phyloP scores from a whole-genome alignment of 2,329 filamentous ascomycete species.

The Diaporthe citrichinensis region DNA sequence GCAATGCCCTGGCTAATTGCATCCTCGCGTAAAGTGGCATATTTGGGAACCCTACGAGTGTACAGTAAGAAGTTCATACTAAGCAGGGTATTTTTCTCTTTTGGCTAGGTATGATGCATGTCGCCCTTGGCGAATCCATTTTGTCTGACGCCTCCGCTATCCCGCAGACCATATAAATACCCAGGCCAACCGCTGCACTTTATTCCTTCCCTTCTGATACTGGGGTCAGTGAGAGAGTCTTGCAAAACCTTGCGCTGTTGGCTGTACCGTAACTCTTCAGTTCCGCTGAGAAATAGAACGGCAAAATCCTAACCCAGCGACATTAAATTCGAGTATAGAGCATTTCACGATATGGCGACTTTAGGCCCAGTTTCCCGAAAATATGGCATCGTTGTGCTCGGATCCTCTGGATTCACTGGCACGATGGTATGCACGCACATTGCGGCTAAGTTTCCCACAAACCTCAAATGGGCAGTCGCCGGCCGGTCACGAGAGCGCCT shows the following conservation, averaged over 20 bases:
- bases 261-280: neutral
- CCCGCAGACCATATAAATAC: neutral
- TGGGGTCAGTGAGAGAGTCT: neutral
- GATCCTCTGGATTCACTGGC: slow-evolving; percentile 13
- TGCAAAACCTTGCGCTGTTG: neutral
- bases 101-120: neutral
- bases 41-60: too few relatives aligned
- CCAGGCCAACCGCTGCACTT: too few relatives aligned
- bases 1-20: too few relatives aligned
- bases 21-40: too few relatives aligned
- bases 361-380: neutral
- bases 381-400: slow-evolving; percentile 22
- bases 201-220: too few relatives aligned
- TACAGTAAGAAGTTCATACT: too few relatives aligned
- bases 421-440: slow-evolving; percentile 28
- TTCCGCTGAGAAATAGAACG: neutral
- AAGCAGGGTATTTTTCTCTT: too few relatives aligned
- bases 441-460: slow-evolving; percentile 17
- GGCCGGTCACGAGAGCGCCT: slow-evolving; percentile 15
- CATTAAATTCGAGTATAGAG: neutral
- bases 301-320: neutral
- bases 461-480: slow-evolving; percentile 14
- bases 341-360: neutral
- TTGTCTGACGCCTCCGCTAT: neutral
- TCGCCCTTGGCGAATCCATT: neutral